Evolutionary conservation across 495 filamentous ascomycete genomes (phyloP), one percentile per base, ranked within the genome.

Genomic region (Daldinia caldariorum): DNA sequence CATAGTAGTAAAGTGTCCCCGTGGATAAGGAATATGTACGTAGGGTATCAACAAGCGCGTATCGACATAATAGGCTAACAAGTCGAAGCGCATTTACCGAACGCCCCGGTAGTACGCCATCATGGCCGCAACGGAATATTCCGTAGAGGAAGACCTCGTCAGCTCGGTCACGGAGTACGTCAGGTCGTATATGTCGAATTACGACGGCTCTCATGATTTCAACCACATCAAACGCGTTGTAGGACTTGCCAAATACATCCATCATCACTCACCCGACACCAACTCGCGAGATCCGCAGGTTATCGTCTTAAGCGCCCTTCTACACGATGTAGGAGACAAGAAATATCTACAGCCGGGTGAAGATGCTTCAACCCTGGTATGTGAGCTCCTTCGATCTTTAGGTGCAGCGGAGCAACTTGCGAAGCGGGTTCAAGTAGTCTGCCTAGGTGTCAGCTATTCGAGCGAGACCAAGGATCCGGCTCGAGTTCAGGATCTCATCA

Each of bases 151-250:
- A 56, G 63, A 71, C 14, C 81, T 89, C 56, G 79, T 88, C 73
- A 63, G 76, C 18, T 61, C 79, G n/a, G 82, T 89, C 66, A 84
- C 81, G 22, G 70, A 76, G 55, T 91, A 89, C 73, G 88, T 92
- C 29, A 80, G 84, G 66, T 71, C 80, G 10, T 94, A 90, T 84
- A 97, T 97, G 94, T 81, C 87, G 41, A 79, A 84, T 50, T 92
- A 92, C 79, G 95, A 97, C 79, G 86, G 87, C 20, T 94, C 92
- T 6, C 95, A 97, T 81, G 90, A 96, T 81, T 93, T 89, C 80
- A 78, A 83, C 41, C 94, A 98, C 78, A 90, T 97, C 63, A 78
- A 89, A 61, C 90, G 95, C 41, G 94, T 98, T 34, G 80, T 91
- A 6, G 79, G 85, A 13, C 86, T 97, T 7, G 86, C 93, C n/a